A percentile compares a stretch with the other conserved stretches of the same genome.
Evolutionary conservation across 108 stramenopile species (phyloP).

Genomic region (Nitzschia putrida): DNA sequence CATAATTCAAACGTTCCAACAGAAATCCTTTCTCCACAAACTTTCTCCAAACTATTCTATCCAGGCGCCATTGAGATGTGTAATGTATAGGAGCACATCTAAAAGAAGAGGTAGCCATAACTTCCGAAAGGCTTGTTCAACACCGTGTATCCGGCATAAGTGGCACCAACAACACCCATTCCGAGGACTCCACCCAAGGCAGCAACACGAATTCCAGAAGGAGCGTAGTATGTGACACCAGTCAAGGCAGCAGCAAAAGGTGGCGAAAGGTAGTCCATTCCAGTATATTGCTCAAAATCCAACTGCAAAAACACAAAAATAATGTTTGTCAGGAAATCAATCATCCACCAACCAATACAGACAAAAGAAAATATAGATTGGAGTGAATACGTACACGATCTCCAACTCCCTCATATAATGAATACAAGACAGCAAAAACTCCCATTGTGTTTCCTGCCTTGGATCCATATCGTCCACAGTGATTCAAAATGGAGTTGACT

Average conservation of each 20-base stretch:
- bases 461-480: conserved; percentile 78
- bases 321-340: neutral
- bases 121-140: conserved; percentile 74
- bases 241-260: conserved; percentile 74
- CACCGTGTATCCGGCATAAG: conserved; percentile 68
- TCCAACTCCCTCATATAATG: conserved; percentile 71
- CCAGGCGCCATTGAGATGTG: too few relatives aligned
- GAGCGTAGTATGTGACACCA: conserved; percentile 76
- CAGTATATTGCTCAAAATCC: conserved; percentile 73
- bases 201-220: conserved; percentile 81
- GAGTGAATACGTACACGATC: conserved; percentile 64
- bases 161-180: conserved; percentile 73
- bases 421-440: conserved; percentile 77
- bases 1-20: too few relatives aligned
- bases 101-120: conserved; percentile 73
- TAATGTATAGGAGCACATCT: neutral
- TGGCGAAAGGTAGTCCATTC: conserved; percentile 45
- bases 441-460: conserved; percentile 78
- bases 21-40: too few relatives aligned
- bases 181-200: conserved; percentile 78
- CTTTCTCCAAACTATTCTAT: too few relatives aligned
- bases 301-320: conserved; percentile 32
- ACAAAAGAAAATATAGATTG: too few relatives aligned
- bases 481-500: conserved; percentile 83
- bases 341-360: too few relatives aligned